Evolutionary conservation across 1,284 basidiomycete species (phyloP).

Genomic region (Ganoderma boninense): DNA sequence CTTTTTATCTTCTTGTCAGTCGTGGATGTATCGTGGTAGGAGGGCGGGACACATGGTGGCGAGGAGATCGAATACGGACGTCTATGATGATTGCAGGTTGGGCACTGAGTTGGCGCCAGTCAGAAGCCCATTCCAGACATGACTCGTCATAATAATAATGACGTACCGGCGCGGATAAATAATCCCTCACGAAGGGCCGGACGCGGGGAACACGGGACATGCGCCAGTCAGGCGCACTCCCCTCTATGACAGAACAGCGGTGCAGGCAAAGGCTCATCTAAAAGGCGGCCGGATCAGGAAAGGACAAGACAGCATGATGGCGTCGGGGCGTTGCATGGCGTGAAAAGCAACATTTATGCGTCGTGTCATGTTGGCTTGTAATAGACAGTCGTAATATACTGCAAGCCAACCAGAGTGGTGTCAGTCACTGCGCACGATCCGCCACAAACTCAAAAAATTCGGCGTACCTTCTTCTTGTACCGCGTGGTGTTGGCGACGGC

Average conservation of each 20-base stretch:
- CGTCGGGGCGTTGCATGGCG: not conserved
- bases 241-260: slow-evolving; percentile 10
- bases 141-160: not conserved
- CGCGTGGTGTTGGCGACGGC: slow-evolving; percentile 94
- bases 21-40: slow-evolving; percentile 7
- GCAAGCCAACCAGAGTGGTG: slow-evolving; percentile 17
- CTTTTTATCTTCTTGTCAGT: slow-evolving; percentile 19
- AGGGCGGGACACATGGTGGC: not conserved
- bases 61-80: not conserved
- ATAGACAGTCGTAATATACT: slow-evolving; percentile 76
- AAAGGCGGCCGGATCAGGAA: slow-evolving; percentile 3
- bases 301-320: not conserved
- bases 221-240: slow-evolving; percentile 6
- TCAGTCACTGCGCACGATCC: slow-evolving; percentile 19
- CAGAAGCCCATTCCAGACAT: not conserved
- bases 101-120: not conserved
- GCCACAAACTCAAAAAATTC: not conserved
- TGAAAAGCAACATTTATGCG: slow-evolving; percentile 4
- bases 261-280: slow-evolving; percentile 13
- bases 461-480: slow-evolving; percentile 89
- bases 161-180: slow-evolving; percentile 9
- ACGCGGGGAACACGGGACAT: not conserved
- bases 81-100: slow-evolving; percentile 3
- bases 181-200: not conserved
- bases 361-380: slow-evolving; percentile 61